Conservation (phyloP, 23 red algal genomes). For the Gracilaria domingensis region DNA sequence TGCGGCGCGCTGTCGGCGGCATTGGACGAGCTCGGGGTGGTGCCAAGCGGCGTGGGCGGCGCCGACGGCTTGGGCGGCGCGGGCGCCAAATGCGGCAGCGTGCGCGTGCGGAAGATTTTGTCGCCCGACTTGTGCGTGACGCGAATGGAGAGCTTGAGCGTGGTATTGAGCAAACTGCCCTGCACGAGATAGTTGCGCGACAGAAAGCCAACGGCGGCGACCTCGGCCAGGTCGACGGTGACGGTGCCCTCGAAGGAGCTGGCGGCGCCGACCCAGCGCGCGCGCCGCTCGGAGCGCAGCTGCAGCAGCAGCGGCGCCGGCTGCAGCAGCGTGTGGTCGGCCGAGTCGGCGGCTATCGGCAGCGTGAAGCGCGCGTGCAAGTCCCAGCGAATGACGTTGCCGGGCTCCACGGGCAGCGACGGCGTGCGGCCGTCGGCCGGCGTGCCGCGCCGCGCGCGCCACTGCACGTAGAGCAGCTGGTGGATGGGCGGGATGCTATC, state of each 20-base stretch:
- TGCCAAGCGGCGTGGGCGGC: background rate
- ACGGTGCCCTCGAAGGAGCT: constrained; percentile 45
- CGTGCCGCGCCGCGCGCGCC: constrained; percentile 45
- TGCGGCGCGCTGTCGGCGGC: background rate
- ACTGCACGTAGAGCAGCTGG: constrained; percentile 60
- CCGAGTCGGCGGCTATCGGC: constrained; percentile 19
- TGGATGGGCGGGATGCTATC: constrained; percentile 61
- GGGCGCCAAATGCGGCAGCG: background rate
- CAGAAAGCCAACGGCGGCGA: constrained; percentile 64
- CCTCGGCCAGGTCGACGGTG: constrained; percentile 60
- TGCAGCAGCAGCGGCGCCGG: constrained; percentile 36
- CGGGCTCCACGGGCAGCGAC: constrained; percentile 42
- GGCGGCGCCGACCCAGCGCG: constrained; percentile 31
- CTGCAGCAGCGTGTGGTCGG: constrained; percentile 39
- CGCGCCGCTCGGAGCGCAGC: constrained; percentile 48
- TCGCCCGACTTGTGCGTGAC: constrained; percentile 57
- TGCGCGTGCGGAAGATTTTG: constrained; percentile 59
- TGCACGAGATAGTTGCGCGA: constrained; percentile 64
- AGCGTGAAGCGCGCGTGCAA: constrained; percentile 30
- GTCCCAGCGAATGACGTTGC: constrained; percentile 48
- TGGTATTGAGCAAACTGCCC: constrained; percentile 67
- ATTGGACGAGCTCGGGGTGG: background rate
- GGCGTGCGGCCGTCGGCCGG: constrained; percentile 56
- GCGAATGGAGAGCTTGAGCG: constrained; percentile 64
- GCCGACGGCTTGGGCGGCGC: background rate